These are phyloP conservation scores for Torulaspora gathmanii DNA, from an alignment of 805 yeast genomes.

Conservation along the genomic window DNA sequence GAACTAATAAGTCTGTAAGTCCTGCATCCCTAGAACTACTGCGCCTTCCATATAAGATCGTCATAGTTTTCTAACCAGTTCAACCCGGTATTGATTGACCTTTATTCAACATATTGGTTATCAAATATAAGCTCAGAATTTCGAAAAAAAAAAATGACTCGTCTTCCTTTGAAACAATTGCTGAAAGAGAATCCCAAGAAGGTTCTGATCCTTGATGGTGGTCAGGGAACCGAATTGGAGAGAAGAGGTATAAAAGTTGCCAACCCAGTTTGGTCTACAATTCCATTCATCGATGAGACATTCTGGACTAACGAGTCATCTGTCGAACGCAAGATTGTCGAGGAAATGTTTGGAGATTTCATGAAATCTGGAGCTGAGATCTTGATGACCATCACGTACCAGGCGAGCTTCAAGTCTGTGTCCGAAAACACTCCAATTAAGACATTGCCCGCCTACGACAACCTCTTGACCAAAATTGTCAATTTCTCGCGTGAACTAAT, in stretches of 20 bases:
- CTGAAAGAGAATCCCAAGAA: conserved; percentile 3
- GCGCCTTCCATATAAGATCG: too few species aligned
- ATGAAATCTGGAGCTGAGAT: conserved; percentile 52
- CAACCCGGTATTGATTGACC: background rate
- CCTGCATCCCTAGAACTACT: too few species aligned
- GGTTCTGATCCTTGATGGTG: conserved; percentile 49
- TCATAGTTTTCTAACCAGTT: background rate
- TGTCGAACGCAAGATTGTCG: conserved; percentile 39
- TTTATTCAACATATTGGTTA: conserved; percentile 5
- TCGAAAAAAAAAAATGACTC: conserved; percentile 4
- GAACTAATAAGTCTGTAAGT: too few species aligned
- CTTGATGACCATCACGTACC: conserved; percentile 57
- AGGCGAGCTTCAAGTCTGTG: conserved; percentile 45
- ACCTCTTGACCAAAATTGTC: conserved; percentile 24
- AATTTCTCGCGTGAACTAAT: conserved; percentile 23
- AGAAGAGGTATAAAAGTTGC: conserved; percentile 43
- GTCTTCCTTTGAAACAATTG: conserved; percentile 4
- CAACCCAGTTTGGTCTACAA: conserved; percentile 59
- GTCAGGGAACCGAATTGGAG: conserved; percentile 61
- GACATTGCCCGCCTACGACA: conserved; percentile 21
- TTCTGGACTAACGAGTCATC: conserved; percentile 28
- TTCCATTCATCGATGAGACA: conserved; percentile 39
- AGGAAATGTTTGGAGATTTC: conserved; percentile 49
- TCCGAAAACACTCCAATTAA: conserved; percentile 30
- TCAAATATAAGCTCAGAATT: background rate